Evolutionary conservation across 768 basidiomycete species (phyloP), one percentile per base, ranked within the genome.

Genomic region (Lactarius hatsudake): DNA sequence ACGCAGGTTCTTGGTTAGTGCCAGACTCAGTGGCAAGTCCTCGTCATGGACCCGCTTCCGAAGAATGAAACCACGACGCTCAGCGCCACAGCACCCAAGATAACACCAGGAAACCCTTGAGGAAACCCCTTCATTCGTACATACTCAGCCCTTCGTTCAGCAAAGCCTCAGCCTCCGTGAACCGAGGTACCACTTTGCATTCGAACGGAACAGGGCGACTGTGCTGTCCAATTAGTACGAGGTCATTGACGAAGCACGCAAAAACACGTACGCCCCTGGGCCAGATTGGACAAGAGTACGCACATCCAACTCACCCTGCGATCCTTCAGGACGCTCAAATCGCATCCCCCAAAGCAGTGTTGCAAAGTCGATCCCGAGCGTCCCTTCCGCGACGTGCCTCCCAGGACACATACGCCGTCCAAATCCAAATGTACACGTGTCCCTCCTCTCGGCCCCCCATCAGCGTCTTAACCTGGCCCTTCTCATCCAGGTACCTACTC

Each of bases 361-460:
- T 12, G 77, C 77, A 32, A 77, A 72, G 40, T 71, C 68, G 36
- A 78, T 76, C 59, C 74, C 77, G 4, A 78, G 40, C 10, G 73
- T 70, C 18, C 73, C 66, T 51, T 76, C 75, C 0, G 78, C 78
- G 26, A 78, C 61, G 61, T 75, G 65, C 32, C 69, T 69, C 8
- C 79, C 78, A 10, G 73, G 69, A 53, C 79, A 79, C 18, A 78
- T 72, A 68, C 73, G 48, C 67, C 74, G 57, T 28, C 76, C 73
- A 66, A 72, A 77, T 13, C 75, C 74, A 62, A 66, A 75, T 2
- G 72, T n/a, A 59, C 32, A 64, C 53, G 59, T 76, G 72, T 4
- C 73, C 69, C 63, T 74, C 74, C 28, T 74, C 74, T 40, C 74
- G 71, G 13, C 74, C 74, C 48, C 74, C 72, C n/a, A 59, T 59